A percentile compares a stretch with the other conserved stretches of the same genome.
phyloP scores from a whole-genome alignment of 305 asterid species.

The Plantago coronopus region DNA sequence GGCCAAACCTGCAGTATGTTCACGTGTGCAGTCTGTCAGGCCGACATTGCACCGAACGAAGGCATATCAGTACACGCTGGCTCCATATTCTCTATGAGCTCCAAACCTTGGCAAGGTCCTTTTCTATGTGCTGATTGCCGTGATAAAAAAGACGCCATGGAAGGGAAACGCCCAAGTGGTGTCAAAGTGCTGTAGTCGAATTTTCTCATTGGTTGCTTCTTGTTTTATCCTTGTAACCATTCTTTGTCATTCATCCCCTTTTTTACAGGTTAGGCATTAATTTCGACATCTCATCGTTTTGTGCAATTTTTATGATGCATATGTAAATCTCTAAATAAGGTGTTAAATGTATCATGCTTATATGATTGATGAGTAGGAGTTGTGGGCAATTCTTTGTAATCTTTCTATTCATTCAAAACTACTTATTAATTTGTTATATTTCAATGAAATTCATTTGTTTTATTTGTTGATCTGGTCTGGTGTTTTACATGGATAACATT shows the following conservation, averaged over 20 bases:
- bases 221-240: not conserved
- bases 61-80: constrained; percentile 88
- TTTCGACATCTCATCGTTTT: constrained; percentile 22
- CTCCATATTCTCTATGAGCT: constrained; percentile 62
- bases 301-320: constrained; percentile 6
- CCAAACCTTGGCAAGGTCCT: constrained; percentile 93
- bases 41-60: constrained; percentile 67
- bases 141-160: constrained; percentile 88
- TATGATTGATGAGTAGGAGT: constrained; percentile 6
- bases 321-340: constrained; percentile 15
- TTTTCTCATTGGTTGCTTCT: not conserved
- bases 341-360: not conserved
- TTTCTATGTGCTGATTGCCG: constrained; percentile 74
- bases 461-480: no score
- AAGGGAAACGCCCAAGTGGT: constrained; percentile 90
- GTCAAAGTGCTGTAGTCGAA: constrained; percentile 45
- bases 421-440: not conserved
- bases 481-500: no score
- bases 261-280: constrained; percentile 21
- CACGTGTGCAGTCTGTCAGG: constrained; percentile 77
- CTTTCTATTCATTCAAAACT: not conserved
- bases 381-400: constrained; percentile 24
- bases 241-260: constrained; percentile 16
- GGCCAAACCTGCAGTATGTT: constrained; percentile 45
- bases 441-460: not conserved